Conservation (phyloP, 2,329 filamentous ascomycete species). For the Massarina eburnea region DNA sequence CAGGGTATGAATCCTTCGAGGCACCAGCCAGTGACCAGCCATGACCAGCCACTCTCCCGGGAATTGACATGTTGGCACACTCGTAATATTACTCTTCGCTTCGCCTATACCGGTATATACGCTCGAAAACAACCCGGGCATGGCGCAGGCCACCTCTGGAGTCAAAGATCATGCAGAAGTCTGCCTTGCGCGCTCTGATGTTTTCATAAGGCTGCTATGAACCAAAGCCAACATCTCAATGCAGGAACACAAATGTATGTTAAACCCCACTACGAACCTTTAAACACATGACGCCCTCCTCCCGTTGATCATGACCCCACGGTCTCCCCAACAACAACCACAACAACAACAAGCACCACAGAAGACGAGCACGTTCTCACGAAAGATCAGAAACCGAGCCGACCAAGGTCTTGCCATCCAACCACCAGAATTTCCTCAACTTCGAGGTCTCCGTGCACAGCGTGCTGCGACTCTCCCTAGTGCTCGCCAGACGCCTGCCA, state of each 20-base stretch:
- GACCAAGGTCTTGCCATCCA: conserved; percentile 31
- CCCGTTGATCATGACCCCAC: conserved; percentile 38
- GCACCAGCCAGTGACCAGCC: conserved; percentile 38
- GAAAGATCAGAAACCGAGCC: conserved; percentile 34
- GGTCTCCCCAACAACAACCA: conserved; percentile 32
- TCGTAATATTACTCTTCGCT: conserved; percentile 29
- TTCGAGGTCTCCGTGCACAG: conserved; percentile 28
- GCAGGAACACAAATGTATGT: conserved; percentile 38
- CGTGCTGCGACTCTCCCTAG: conserved; percentile 35
- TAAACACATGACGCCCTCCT: conserved; percentile 30
- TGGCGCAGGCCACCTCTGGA: conserved; percentile 35
- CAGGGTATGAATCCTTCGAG: conserved; percentile 40
- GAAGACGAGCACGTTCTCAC: conserved; percentile 39
- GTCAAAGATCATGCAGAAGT: conserved; percentile 30
- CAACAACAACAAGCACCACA: conserved; percentile 27
- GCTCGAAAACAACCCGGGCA: conserved; percentile 34
- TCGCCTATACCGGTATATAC: conserved; percentile 38
- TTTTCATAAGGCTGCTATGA: conserved; percentile 36
- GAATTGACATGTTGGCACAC: conserved; percentile 35
- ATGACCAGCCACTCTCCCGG: conserved; percentile 38
- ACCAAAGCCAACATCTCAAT: conserved; percentile 21
- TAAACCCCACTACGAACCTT: conserved; percentile 32
- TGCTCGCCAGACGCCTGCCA: conserved; percentile 33
- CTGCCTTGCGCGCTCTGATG: conserved; percentile 32
- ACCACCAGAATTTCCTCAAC: conserved; percentile 32